Conservation (phyloP, 2,329 filamentous ascomycete genomes). For the Claviceps capensis region DNA sequence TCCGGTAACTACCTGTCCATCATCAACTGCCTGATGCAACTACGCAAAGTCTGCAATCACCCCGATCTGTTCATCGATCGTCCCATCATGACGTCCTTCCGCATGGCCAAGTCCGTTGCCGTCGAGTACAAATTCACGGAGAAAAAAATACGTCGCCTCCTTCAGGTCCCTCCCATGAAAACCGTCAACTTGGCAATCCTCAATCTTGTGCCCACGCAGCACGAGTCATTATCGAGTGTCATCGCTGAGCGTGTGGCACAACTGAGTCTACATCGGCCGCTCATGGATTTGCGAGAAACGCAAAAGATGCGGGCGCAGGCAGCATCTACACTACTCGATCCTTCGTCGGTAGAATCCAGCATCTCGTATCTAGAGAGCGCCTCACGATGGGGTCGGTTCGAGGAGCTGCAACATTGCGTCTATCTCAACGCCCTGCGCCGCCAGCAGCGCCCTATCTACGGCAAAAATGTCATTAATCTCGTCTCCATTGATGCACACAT, state of each 20-base stretch:
- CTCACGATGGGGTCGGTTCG: slow-evolving; percentile 54
- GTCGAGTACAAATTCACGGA: slow-evolving; percentile 64
- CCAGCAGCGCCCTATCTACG: slow-evolving; percentile 70
- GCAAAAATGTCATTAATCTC: slow-evolving; percentile 61
- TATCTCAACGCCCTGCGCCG: slow-evolving; percentile 72
- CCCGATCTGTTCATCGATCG: slow-evolving; percentile 93
- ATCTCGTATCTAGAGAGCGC: slow-evolving; percentile 61
- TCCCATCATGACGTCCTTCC: slow-evolving; percentile 92
- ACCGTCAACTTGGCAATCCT: slow-evolving; percentile 62
- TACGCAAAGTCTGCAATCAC: slow-evolving; percentile 96
- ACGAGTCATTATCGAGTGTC: slow-evolving; percentile 49
- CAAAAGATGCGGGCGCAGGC: slow-evolving; percentile 51
- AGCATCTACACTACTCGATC: slow-evolving; percentile 42
- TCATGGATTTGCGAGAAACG: slow-evolving; percentile 58
- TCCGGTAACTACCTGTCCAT: slow-evolving; percentile 96
- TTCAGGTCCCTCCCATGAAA: slow-evolving; percentile 48
- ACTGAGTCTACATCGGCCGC: slow-evolving; percentile 53
- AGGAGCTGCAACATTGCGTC: slow-evolving; percentile 67
- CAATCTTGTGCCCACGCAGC: slow-evolving; percentile 60
- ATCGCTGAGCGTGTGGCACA: slow-evolving; percentile 44
- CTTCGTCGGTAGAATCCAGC: slow-evolving; percentile 54
- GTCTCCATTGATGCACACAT: slow-evolving; percentile 50
- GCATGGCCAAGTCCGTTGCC: slow-evolving; percentile 68
- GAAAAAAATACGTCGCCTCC: slow-evolving; percentile 49
- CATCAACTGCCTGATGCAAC: slow-evolving; percentile 95